A percentile compares a stretch with the other conserved stretches of the same genome.
Evolutionary conservation across 148 eudicot genomes (phyloP).

Genomic region (Rhododendron molle): DNA sequence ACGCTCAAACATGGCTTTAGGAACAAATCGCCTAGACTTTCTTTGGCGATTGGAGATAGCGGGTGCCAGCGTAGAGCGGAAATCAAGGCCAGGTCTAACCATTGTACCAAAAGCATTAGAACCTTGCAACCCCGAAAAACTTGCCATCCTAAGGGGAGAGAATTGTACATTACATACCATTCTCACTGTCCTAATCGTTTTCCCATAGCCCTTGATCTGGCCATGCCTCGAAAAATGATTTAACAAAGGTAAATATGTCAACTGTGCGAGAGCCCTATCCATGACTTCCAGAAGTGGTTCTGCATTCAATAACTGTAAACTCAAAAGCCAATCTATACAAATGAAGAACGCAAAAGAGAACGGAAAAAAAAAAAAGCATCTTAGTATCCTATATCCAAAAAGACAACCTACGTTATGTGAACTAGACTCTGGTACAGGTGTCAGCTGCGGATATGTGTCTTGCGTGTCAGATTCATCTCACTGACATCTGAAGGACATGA

Average conservation of each 20-base stretch:
- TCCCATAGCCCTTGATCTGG: conserved; percentile 44
- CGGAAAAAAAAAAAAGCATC: background rate
- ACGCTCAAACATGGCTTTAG: conserved; percentile 90
- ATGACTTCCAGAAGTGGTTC: conserved; percentile 40
- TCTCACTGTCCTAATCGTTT: conserved; percentile 34
- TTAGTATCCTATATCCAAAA: background rate
- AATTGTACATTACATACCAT: conserved; percentile 46
- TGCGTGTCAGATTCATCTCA: background rate
- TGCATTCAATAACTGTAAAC: conserved; percentile 19
- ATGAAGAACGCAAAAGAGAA: background rate
- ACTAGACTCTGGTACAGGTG: background rate
- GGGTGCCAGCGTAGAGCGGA: conserved; percentile 56
- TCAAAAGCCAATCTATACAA: background rate
- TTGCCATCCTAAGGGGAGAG: conserved; percentile 37
- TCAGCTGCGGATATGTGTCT: background rate
- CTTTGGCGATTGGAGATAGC: conserved; percentile 42
- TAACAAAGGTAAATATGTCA: conserved; percentile 50
- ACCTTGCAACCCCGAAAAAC: conserved; percentile 64
- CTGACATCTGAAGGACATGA: background rate
- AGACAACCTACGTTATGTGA: background rate
- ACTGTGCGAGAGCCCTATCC: conserved; percentile 78
- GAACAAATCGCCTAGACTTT: conserved; percentile 42
- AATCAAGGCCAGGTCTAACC: conserved; percentile 39
- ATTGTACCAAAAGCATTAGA: conserved; percentile 52
- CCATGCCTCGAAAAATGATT: conserved; percentile 43